These are phyloP conservation scores for Acidiella bohemica DNA, from an alignment of 495 filamentous ascomycete species.

Conservation along the genomic window DNA sequence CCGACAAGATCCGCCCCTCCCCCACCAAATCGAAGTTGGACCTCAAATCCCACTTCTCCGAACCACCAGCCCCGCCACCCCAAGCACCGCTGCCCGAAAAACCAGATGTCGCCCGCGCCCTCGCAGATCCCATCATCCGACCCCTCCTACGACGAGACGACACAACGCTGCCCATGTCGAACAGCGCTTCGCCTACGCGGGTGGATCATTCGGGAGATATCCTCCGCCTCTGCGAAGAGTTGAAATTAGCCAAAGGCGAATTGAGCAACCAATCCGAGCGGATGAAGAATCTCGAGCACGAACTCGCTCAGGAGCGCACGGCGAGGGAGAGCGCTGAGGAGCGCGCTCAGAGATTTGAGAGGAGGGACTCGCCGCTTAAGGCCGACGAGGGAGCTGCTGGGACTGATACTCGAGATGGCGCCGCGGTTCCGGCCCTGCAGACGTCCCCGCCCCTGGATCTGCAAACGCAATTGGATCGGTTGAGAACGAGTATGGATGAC, in stretches of 20 bases:
- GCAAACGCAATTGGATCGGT: slow-evolving; percentile 61
- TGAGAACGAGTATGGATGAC: slow-evolving; percentile 71
- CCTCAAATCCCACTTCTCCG: slow-evolving; percentile 62
- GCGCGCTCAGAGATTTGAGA: slow-evolving; percentile 55
- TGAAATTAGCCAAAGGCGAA: slow-evolving; percentile 66
- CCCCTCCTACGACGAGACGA: slow-evolving; percentile 56
- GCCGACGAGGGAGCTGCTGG: no score
- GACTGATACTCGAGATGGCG: background rate
- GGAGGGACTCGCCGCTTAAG: slow-evolving; percentile 10
- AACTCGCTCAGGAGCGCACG: slow-evolving; percentile 62
- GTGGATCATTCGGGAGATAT: slow-evolving; percentile 54
- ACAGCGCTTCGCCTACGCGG: slow-evolving; percentile 37
- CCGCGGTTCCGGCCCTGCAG: background rate
- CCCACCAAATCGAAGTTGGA: slow-evolving; percentile 30
- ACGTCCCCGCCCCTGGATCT: slow-evolving; percentile 31
- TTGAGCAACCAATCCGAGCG: slow-evolving; percentile 65
- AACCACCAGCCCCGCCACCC: slow-evolving; percentile 81
- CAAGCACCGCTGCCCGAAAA: slow-evolving; percentile 85
- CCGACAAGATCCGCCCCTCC: slow-evolving; percentile 36
- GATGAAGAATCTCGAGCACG: slow-evolving; percentile 67
- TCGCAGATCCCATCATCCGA: slow-evolving; percentile 33
- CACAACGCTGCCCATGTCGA: slow-evolving; percentile 51
- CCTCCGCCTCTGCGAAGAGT: slow-evolving; percentile 62
- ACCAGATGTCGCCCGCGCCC: slow-evolving; percentile 50
- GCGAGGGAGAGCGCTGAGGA: slow-evolving; percentile 76